These are phyloP conservation scores for Backusella tuberculispora DNA, from an alignment of 192 early-diverging fungal species.

Conservation along the genomic window DNA sequence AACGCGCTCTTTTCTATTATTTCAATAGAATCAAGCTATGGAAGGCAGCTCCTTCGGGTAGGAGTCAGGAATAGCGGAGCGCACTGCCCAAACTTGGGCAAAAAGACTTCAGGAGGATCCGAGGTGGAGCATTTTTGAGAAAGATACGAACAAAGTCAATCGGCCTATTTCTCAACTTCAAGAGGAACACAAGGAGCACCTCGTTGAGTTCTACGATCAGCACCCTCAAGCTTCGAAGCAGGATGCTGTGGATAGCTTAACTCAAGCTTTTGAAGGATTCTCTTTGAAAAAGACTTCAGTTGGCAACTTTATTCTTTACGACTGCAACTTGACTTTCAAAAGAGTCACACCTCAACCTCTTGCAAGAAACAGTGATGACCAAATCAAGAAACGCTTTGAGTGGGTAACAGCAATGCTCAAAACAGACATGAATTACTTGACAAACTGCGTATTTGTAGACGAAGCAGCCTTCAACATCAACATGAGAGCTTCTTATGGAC, in stretches of 20 bases:
- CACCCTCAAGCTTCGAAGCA: not conserved
- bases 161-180: not conserved
- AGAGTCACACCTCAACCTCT: not conserved
- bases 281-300: not conserved
- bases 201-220: not conserved
- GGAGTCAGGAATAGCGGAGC: not conserved
- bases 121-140: constrained; percentile 10
- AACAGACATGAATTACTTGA: not conserved
- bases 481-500: constrained; percentile 28
- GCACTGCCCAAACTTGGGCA: not conserved
- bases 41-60: constrained; percentile 13
- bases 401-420: not conserved
- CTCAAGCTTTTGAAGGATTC: not conserved
- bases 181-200: not conserved
- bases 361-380: not conserved
- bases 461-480: constrained; percentile 42
- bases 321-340: constrained; percentile 5
- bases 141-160: constrained; percentile 1
- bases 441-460: constrained; percentile 31
- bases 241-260: constrained; percentile 3
- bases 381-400: not conserved
- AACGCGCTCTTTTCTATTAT: not conserved
- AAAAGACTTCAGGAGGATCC: constrained; percentile 8
- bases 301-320: constrained; percentile 9
- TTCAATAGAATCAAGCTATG: constrained; percentile 20